These are phyloP conservation scores for Caloboletus firmus DNA, from an alignment of 1,284 basidiomycete genomes.

Conservation along the genomic window DNA sequence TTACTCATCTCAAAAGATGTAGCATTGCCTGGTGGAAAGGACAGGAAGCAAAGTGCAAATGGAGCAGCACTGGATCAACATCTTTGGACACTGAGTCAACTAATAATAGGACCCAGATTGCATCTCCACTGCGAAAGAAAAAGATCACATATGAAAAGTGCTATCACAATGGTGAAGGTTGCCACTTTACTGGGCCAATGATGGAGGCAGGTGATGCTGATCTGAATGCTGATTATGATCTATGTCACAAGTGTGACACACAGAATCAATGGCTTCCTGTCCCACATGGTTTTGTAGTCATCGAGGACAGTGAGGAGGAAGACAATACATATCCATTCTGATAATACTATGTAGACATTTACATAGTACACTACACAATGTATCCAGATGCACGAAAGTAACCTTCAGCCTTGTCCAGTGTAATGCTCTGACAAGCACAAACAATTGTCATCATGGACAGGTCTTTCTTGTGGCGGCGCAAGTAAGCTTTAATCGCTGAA, in stretches of 20 bases:
- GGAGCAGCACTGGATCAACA: background rate
- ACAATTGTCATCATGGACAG: background rate
- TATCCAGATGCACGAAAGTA: constrained; percentile 11
- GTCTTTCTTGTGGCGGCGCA: background rate
- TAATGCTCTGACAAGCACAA: constrained; percentile 10
- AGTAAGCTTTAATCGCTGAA: background rate
- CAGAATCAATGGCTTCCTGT: too few species aligned
- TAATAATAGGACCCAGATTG: background rate
- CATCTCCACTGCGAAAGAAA: background rate
- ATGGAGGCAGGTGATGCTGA: too few species aligned
- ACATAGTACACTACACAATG: background rate
- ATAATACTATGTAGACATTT: too few species aligned
- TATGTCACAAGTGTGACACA: too few species aligned
- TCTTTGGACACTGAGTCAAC: background rate
- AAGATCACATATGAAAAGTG: background rate
- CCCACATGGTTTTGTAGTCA: too few species aligned
- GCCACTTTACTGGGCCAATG: too few species aligned
- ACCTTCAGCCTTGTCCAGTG: background rate
- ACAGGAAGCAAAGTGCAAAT: background rate
- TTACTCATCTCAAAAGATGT: background rate
- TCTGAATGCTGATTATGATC: too few species aligned
- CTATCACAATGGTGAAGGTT: background rate
- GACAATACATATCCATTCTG: too few species aligned
- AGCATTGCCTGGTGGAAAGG: background rate
- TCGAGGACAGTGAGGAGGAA: too few species aligned